A percentile compares a stretch with the other conserved stretches of the same genome.
phyloP scores from a whole-genome alignment of 1,139 yeast species.

The Saccharomyces hybrid region DNA sequence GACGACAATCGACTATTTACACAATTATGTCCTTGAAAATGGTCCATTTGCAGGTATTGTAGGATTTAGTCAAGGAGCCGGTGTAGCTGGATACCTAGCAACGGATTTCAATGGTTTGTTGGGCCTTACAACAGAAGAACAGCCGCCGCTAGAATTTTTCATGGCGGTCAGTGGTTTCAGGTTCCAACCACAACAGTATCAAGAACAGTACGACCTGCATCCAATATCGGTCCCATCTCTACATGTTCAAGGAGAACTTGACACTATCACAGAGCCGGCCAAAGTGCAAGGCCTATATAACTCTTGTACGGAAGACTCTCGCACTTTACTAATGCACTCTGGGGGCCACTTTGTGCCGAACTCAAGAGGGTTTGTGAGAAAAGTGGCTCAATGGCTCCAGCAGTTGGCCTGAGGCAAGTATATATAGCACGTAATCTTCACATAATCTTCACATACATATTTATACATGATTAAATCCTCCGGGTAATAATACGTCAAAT shows the following conservation, averaged over 20 bases:
- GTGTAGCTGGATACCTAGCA: slow-evolving; percentile 56
- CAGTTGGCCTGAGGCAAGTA: background rate
- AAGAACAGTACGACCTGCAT: slow-evolving; percentile 40
- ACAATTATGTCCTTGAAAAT: slow-evolving; percentile 33
- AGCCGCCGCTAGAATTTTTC: slow-evolving; percentile 55
- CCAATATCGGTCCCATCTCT: slow-evolving; percentile 49
- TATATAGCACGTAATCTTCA: background rate
- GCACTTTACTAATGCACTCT: slow-evolving; percentile 56
- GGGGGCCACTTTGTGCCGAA: slow-evolving; percentile 89
- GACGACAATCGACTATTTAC: slow-evolving; percentile 21
- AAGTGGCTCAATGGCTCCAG: slow-evolving; percentile 54
- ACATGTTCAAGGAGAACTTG: slow-evolving; percentile 81
- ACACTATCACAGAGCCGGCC: slow-evolving; percentile 78
- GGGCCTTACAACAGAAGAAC: slow-evolving; percentile 24
- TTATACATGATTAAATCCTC: background rate
- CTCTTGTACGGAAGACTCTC: slow-evolving; percentile 40
- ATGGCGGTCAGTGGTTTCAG: slow-evolving; percentile 74
- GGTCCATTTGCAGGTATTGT: slow-evolving; percentile 85
- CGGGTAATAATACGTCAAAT: background rate
- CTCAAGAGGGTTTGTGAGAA: slow-evolving; percentile 50
- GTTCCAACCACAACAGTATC: slow-evolving; percentile 48
- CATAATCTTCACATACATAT: background rate
- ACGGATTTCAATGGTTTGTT: slow-evolving; percentile 37
- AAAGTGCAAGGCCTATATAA: slow-evolving; percentile 55
- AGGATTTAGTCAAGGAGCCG: slow-evolving; percentile 94